phyloP scores from a whole-genome alignment of 495 filamentous ascomycete species.

The Monascus purpureus region DNA sequence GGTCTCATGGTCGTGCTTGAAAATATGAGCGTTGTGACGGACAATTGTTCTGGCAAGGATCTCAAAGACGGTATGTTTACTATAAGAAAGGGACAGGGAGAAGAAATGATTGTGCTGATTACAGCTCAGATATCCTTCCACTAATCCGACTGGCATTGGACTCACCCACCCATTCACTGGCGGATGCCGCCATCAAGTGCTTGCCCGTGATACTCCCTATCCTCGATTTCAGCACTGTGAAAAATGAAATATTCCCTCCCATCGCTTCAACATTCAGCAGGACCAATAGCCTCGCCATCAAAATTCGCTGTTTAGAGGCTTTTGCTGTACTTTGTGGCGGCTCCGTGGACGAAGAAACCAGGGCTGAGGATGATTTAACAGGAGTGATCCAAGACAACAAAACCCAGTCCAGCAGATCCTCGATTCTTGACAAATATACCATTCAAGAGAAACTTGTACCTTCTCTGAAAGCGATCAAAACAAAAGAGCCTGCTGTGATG shows the following conservation, averaged over 20 bases:
- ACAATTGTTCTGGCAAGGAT: constrained; percentile 75
- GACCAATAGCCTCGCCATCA: constrained; percentile 86
- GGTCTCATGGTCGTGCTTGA: constrained; percentile 82
- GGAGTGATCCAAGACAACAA: constrained; percentile 40
- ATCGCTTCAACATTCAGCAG: constrained; percentile 80
- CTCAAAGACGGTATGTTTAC: constrained; percentile 71
- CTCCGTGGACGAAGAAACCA: constrained; percentile 21
- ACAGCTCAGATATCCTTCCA: constrained; percentile 59
- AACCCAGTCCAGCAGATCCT: constrained; percentile 43
- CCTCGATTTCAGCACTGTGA: constrained; percentile 89
- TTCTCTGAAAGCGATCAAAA: constrained; percentile 83
- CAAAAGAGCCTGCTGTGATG: constrained; percentile 94
- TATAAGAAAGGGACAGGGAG: background rate
- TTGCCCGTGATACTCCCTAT: constrained; percentile 62
- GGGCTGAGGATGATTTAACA: constrained; percentile 52
- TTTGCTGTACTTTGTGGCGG: constrained; percentile 84
- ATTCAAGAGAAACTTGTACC: constrained; percentile 95
- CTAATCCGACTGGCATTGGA: constrained; percentile 71
- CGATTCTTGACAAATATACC: constrained; percentile 89
- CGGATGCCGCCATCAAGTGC: constrained; percentile 67
- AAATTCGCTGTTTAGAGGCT: constrained; percentile 79
- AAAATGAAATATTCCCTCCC: constrained; percentile 86
- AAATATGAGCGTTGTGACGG: constrained; percentile 57
- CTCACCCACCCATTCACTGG: constrained; percentile 72
- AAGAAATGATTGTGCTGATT: constrained; percentile 8